These are phyloP conservation scores for Exophiala xenobiotica DNA, from an alignment of 2,329 filamentous ascomycete genomes.

Conservation along the genomic window DNA sequence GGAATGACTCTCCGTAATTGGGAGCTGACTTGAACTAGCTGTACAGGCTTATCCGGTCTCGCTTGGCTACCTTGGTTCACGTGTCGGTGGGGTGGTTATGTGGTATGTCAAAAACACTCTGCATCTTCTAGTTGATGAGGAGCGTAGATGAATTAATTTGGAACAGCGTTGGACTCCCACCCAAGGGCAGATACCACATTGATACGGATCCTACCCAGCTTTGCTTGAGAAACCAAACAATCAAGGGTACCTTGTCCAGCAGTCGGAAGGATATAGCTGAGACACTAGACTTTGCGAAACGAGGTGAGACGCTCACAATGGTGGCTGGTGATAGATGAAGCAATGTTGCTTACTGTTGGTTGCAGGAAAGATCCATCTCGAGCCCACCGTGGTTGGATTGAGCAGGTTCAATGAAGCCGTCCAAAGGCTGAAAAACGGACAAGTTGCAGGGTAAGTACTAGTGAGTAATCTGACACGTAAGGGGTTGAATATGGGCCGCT, in stretches of 20 bases:
- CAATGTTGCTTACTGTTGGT: constrained; percentile 3
- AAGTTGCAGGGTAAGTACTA: constrained; percentile 35
- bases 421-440: constrained; percentile 30
- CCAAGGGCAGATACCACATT: constrained; percentile 18
- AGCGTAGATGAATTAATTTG: not conserved
- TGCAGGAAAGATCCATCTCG: constrained; percentile 18
- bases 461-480: constrained; percentile 35
- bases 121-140: not conserved
- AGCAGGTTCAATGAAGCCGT: constrained; percentile 29
- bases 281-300: constrained; percentile 31
- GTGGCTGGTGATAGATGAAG: constrained; percentile 29
- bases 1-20: not conserved
- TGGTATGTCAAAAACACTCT: constrained; percentile 33
- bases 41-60: constrained; percentile 34
- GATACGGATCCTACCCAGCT: constrained; percentile 18
- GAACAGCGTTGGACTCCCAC: constrained; percentile 39
- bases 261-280: constrained; percentile 14
- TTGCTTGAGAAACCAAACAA: constrained; percentile 19
- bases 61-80: constrained; percentile 44
- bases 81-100: constrained; percentile 53
- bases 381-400: constrained; percentile 29
- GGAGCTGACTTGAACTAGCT: constrained; percentile 13
- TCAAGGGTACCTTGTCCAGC: constrained; percentile 16
- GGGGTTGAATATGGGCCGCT: not conserved
- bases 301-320: constrained; percentile 51